phyloP scores from a whole-genome alignment of 352 stramenopile genomes.

The Phytophthora pini region DNA sequence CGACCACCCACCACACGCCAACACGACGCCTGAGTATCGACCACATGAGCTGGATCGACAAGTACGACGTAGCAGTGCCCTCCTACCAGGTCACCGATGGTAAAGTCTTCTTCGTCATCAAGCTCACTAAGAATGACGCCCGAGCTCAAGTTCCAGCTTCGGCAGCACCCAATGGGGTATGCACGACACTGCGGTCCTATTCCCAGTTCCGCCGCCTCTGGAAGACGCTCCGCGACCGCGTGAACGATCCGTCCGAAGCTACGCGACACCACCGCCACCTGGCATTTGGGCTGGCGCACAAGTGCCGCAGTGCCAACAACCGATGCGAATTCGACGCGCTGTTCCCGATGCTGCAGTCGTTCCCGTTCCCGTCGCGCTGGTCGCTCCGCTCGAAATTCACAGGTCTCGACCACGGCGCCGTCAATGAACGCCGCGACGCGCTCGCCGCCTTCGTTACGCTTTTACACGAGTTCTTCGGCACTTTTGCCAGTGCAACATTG shows the following conservation, averaged over 20 bases:
- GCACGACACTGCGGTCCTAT: conserved; percentile 51
- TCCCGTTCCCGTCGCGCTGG: conserved; percentile 49
- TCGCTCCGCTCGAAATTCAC: conserved; percentile 38
- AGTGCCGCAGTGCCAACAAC: conserved; percentile 41
- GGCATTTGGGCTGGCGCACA: conserved; percentile 11
- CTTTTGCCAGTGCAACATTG: conserved; percentile 41
- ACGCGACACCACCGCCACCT: conserved; percentile 12
- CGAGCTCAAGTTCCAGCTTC: conserved; percentile 26
- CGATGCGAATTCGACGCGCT: conserved; percentile 59
- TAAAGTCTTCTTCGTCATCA: conserved; percentile 41
- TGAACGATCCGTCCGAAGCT: conserved; percentile 12
- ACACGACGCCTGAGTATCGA: background rate
- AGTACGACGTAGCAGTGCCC: conserved; percentile 40
- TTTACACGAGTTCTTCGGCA: conserved; percentile 53
- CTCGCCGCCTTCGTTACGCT: conserved; percentile 51
- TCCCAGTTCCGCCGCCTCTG: conserved; percentile 72
- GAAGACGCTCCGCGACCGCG: conserved; percentile 40
- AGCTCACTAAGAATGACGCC: conserved; percentile 32
- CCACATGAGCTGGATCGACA: conserved; percentile 45
- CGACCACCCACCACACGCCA: conserved; percentile 4
- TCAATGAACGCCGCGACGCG: conserved; percentile 44
- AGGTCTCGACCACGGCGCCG: conserved; percentile 31
- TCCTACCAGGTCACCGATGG: conserved; percentile 40
- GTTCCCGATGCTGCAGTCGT: conserved; percentile 37
- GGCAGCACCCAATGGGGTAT: conserved; percentile 24